Evolutionary conservation across 441 rosid genomes (phyloP), one percentile per base, ranked within the genome.

Genomic region (Eutrema salsugineum): DNA sequence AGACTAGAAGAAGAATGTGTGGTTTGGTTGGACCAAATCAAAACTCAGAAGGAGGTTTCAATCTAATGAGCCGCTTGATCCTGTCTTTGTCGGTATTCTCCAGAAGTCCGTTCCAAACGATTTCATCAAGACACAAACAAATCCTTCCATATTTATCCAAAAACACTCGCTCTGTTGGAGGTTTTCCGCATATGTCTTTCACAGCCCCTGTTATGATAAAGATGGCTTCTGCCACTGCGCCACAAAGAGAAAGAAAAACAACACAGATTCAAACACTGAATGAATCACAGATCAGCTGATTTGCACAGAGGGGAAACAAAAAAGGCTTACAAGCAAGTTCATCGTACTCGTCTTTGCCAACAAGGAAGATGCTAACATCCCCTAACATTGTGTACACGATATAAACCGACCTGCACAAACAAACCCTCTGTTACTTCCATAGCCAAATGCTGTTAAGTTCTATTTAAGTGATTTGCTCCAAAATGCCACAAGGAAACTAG

Each of bases 291-390:
- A 75, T 55, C 22, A 60, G 40, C n/a, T 15, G 22, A 30, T n/a
- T 22, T 12, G 27, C 50, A 69, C 36, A 47, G 28, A 39, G 22
- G 3, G 22, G 8, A 32, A 17, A 1, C 9, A 39, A 33, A 53
- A 68, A 49, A 59, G 49, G 78, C 97, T 87, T 80, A 90, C 97
- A 87, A 38, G 97, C 98, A 81, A 94, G 99, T 77, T 94, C 99
- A 81, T 94, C 99, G 55, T 94, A 94, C 68, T 88, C 96, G 78
- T 94, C 96, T 84, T 94, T 94, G 77, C 99, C 98, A 72, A 88
- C 96, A 68, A 82, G 84, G 79, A 77, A 92, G 72, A 94, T 78
- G 87, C 96, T 89, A 78, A 92, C 94, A 83, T 92, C 98, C 38
- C 96, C 96, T 43, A 90, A 91, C 80, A 94, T 89, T 0, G 97